Evolutionary conservation across 257 asterid genomes (phyloP).

Genomic region (Plantago ovata): DNA sequence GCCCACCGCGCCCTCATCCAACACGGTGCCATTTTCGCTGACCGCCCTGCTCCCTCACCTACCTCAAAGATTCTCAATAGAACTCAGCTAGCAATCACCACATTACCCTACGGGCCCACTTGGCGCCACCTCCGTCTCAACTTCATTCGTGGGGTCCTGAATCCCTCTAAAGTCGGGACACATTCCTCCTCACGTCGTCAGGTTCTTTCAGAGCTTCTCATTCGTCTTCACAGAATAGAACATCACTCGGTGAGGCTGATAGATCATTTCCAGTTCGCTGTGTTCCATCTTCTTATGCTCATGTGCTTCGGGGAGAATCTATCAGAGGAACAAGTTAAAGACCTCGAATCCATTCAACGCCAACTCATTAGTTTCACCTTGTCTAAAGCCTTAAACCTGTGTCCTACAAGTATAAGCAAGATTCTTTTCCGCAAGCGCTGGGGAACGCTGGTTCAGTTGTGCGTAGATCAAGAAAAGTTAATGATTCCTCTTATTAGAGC

Average conservation of each 20-base stretch:
- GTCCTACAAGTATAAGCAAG: constrained; percentile 42
- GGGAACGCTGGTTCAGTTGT: constrained; percentile 33
- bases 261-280: constrained; percentile 53
- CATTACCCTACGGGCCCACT: constrained; percentile 34
- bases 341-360: constrained; percentile 37
- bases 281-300: constrained; percentile 46
- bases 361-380: constrained; percentile 19
- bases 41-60: constrained; percentile 2
- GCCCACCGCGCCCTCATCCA: constrained; percentile 8
- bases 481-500: constrained; percentile 46
- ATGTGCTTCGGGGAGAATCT: constrained; percentile 67
- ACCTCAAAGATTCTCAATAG: constrained; percentile 6
- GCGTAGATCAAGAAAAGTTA: constrained; percentile 36
- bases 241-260: constrained; percentile 21
- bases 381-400: constrained; percentile 32
- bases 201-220: constrained; percentile 30
- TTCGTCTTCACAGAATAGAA: constrained; percentile 18
- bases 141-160: constrained; percentile 37
- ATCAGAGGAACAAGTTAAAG: constrained; percentile 43
- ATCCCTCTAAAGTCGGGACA: constrained; percentile 29
- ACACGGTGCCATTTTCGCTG: background rate
- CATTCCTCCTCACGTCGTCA: constrained; percentile 34
- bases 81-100: constrained; percentile 19
- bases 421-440: constrained; percentile 40
- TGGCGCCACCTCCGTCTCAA: constrained; percentile 55